Conservation (phyloP, 2,329 filamentous ascomycete genomes). For the Fusarium sp. region DNA sequence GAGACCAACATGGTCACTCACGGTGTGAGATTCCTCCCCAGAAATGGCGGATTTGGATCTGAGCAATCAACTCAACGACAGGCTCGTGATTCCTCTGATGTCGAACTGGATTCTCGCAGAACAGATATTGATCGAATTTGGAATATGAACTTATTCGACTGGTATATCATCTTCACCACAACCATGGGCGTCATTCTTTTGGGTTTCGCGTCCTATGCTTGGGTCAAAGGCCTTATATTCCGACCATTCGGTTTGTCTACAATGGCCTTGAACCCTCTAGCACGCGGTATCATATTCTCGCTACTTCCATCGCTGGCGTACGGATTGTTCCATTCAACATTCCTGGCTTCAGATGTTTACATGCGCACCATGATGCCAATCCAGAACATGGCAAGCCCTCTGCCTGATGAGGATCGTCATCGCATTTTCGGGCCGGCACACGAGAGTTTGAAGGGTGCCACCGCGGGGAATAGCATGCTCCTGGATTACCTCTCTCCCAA, state of each 20-base stretch:
- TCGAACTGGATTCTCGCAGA: neutral
- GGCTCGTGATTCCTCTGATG: neutral
- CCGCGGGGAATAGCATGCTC: neutral
- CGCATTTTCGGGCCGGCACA: neutral
- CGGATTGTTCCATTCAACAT: neutral
- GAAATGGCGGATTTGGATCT: neutral
- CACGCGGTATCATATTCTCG: neutral
- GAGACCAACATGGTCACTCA: neutral
- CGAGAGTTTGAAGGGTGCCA: neutral
- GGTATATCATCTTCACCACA: neutral
- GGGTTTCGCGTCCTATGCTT: neutral
- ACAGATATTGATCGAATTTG: neutral
- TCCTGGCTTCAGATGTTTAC: neutral
- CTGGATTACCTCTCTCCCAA: neutral
- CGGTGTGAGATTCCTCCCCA: neutral
- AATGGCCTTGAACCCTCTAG: neutral
- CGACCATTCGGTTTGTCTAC: neutral
- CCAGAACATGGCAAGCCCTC: neutral
- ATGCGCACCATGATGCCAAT: neutral
- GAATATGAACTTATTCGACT: neutral
- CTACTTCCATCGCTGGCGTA: neutral
- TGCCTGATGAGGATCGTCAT: neutral
- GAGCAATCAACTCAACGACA: neutral
- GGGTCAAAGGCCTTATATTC: neutral
- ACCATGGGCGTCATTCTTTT: neutral